These are phyloP conservation scores for Candida ponderosae DNA, from an alignment of 805 yeast genomes.

Conservation along the genomic window DNA sequence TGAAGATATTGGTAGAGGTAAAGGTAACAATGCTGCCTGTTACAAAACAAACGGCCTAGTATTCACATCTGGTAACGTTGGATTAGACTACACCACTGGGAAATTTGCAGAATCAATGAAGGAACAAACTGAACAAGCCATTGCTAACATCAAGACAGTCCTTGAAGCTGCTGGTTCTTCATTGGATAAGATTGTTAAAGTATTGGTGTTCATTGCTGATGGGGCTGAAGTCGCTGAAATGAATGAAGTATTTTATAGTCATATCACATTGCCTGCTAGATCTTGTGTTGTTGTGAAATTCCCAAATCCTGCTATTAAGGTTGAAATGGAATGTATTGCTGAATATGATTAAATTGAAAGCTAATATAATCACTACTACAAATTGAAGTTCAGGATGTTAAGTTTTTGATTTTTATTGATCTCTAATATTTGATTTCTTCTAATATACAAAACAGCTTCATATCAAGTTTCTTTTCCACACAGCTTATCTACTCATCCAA, in stretches of 20 bases:
- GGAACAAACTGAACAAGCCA: slow-evolving; percentile 34
- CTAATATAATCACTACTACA: no score
- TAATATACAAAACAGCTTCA: no score
- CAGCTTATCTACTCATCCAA: slow-evolving; percentile 21
- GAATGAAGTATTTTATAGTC: slow-evolving; percentile 32
- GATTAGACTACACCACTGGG: slow-evolving; percentile 30
- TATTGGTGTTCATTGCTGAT: slow-evolving; percentile 34
- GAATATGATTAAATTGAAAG: no score
- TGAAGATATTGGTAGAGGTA: not conserved
- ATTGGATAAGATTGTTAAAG: slow-evolving; percentile 34
- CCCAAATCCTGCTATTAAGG: slow-evolving; percentile 28
- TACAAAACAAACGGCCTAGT: slow-evolving; percentile 24
- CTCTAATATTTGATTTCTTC: no score
- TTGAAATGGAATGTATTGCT: slow-evolving; percentile 42
- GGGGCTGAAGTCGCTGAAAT: slow-evolving; percentile 29
- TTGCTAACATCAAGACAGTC: slow-evolving; percentile 29
- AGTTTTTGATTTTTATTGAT: no score
- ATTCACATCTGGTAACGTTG: slow-evolving; percentile 37
- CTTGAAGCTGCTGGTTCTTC: slow-evolving; percentile 33
- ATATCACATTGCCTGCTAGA: slow-evolving; percentile 39
- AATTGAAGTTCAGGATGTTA: no score
- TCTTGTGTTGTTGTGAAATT: slow-evolving; percentile 29
- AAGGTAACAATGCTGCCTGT: not conserved
- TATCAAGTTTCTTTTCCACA: no score
- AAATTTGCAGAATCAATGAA: slow-evolving; percentile 29